Conservation (phyloP, 805 yeast species). For the Kazachstania kunashirensis region DNA sequence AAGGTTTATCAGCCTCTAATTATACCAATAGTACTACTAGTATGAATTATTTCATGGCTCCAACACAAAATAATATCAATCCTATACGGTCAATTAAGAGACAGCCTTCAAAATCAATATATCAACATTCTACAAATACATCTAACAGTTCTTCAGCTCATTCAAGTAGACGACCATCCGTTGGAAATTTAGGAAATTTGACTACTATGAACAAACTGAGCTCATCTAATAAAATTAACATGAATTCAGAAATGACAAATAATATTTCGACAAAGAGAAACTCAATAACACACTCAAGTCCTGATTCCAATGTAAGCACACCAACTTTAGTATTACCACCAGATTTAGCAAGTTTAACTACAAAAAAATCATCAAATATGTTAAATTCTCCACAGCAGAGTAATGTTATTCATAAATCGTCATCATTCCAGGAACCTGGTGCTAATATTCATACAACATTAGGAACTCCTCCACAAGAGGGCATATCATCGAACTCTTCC, state of each 20-base stretch:
- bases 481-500: slow-evolving; percentile 3
- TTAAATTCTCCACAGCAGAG: slow-evolving; percentile 6
- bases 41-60: neutral
- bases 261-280: too few relatives aligned
- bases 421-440: neutral
- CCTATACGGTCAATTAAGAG: neutral
- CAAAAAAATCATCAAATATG: slow-evolving; percentile 17
- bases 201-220: neutral
- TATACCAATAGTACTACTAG: too few relatives aligned
- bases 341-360: slow-evolving; percentile 18
- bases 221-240: slow-evolving; percentile 1
- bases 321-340: slow-evolving; percentile 23
- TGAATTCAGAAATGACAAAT: too few relatives aligned
- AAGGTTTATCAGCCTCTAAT: too few relatives aligned
- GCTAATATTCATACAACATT: neutral
- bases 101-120: neutral
- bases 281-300: neutral
- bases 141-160: slow-evolving; percentile 37
- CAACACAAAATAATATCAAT: neutral
- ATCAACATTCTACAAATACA: neutral
- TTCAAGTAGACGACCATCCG: slow-evolving; percentile 9
- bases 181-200: neutral
- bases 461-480: slow-evolving; percentile 1
- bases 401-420: neutral
- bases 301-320: slow-evolving; percentile 10